Base-by-base conservation (phyloP, 1,284 basidiomycete species). In the Boletus smithii region DNA sequence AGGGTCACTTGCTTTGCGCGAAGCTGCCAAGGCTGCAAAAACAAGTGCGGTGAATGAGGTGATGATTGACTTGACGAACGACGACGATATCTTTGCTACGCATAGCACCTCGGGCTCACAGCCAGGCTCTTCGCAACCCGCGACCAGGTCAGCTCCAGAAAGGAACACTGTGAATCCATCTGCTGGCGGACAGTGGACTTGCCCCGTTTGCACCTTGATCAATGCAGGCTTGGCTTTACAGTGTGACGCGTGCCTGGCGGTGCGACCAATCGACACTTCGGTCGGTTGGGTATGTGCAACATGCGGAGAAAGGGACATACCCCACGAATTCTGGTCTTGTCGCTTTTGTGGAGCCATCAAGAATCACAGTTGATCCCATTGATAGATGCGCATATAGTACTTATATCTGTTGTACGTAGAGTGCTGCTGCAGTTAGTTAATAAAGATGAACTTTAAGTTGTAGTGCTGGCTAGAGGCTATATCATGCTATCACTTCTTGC, bases 281-380 rank as follows among this genome's bases (percentile, higher is more conserved):
- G 64, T 67, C 16, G 77, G 76, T 3, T 92, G 89, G 88, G 72
- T 70, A 16, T 92, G 90, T 61, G 65, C 73, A 13, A 69, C 71
- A n/a, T 92, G 90, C 51, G 80, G 81, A 13, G 76, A 82, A 61
- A 66, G 62, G 18, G 80, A 76, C 29, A 83, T 82, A 59, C 74
- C 77, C 4, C 75, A 79, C 55, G 75, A 81, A 22, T 79, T 82
- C 53, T 91, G 87, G 89, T 83, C 79, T 44, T 93, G 91, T 69
- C 64, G 68, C 13, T 76, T 73, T 51, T 92, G 90, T 59, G 88
- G 88, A 9, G 68, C 71, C 32, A 73, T 90, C 50, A 88, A 89
- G 66, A 63, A 68, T 24, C 65, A 62, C 33, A 79, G 75, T 50
- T 55, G 29, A 60, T 30, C 14, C 1, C 46, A 14, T 50, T 24